Evolutionary conservation across 2,329 filamentous ascomycete genomes (phyloP).

Genomic region (Pseudogymnoascus sp.): DNA sequence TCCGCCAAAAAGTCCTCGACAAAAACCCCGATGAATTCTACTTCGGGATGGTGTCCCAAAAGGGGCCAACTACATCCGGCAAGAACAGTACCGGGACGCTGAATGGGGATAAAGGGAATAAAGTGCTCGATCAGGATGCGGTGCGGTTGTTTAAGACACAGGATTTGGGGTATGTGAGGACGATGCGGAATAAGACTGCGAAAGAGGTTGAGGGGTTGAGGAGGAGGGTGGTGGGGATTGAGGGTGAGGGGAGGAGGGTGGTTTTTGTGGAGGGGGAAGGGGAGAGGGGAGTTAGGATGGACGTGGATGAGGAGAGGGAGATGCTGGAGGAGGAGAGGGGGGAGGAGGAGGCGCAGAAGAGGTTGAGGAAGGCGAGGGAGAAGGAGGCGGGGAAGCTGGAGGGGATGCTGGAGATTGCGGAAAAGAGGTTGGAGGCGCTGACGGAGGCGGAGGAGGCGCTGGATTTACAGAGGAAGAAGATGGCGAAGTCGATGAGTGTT

Average conservation of each 20-base stretch:
- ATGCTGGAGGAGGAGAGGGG: constrained; percentile 18
- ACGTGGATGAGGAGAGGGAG: constrained; percentile 13
- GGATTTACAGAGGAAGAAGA: constrained; percentile 51
- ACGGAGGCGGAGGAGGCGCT: constrained; percentile 49
- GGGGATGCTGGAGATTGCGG: constrained; percentile 40
- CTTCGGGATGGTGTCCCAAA: constrained; percentile 59
- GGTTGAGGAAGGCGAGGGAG: constrained; percentile 34
- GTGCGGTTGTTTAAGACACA: constrained; percentile 61
- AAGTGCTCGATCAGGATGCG: constrained; percentile 45
- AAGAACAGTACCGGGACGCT: constrained; percentile 48
- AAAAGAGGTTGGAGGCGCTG: constrained; percentile 46
- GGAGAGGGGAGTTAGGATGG: constrained; percentile 15
- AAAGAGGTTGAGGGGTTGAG: constrained; percentile 51
- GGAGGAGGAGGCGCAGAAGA: constrained; percentile 21
- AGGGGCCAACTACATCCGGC: constrained; percentile 45
- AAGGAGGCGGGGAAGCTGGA: constrained; percentile 43
- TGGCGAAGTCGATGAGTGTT: constrained; percentile 57
- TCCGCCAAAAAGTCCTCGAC: constrained; percentile 53
- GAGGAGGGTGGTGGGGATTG: constrained; percentile 39
- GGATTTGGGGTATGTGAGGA: constrained; percentile 57
- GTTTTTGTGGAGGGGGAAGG: constrained; percentile 29
- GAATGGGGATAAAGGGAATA: constrained; percentile 50
- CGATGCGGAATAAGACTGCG: constrained; percentile 49
- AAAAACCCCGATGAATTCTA: constrained; percentile 69
- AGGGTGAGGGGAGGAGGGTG: constrained; percentile 26